Evolutionary conservation across 345 rosid genomes (phyloP).

Genomic region (Populus euphratica): DNA sequence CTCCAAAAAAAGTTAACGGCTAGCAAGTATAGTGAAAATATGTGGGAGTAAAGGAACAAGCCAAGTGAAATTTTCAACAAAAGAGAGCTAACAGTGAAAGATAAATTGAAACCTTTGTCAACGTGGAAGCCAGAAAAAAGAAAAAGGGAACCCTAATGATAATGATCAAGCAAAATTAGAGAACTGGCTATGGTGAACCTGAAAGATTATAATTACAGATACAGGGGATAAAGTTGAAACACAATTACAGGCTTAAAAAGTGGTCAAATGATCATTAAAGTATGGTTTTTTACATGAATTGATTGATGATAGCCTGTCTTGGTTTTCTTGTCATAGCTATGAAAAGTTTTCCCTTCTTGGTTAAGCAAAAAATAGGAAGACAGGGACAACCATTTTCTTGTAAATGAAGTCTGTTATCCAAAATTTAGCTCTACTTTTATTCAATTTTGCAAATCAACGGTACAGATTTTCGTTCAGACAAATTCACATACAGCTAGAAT

Average conservation of each 20-base stretch:
- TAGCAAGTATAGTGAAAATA: neutral
- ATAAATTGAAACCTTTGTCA: neutral
- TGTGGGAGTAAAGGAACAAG: neutral
- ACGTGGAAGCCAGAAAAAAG: neutral
- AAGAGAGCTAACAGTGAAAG: neutral
- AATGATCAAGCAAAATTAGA: neutral
- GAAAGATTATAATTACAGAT: neutral
- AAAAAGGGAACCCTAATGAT: neutral
- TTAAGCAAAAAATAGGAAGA: neutral
- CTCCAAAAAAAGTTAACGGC: neutral
- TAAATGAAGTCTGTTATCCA: neutral
- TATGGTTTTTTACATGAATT: neutral
- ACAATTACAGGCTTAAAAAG: neutral
- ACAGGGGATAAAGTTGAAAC: neutral
- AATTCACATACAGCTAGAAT: slow-evolving; percentile 10
- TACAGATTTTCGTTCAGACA: slow-evolving; percentile 3
- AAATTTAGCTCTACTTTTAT: neutral
- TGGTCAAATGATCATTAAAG: neutral
- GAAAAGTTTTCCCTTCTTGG: neutral
- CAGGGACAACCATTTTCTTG: neutral
- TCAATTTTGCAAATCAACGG: neutral
- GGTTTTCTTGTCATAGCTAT: neutral
- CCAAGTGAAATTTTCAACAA: neutral
- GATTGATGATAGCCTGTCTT: slow-evolving; percentile 3
- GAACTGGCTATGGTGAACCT: neutral